A percentile compares a stretch with the other conserved stretches of the same genome.
Conservation (phyloP, 108 stramenopile genomes). For the Cyclostephanos tholiformis region DNA sequence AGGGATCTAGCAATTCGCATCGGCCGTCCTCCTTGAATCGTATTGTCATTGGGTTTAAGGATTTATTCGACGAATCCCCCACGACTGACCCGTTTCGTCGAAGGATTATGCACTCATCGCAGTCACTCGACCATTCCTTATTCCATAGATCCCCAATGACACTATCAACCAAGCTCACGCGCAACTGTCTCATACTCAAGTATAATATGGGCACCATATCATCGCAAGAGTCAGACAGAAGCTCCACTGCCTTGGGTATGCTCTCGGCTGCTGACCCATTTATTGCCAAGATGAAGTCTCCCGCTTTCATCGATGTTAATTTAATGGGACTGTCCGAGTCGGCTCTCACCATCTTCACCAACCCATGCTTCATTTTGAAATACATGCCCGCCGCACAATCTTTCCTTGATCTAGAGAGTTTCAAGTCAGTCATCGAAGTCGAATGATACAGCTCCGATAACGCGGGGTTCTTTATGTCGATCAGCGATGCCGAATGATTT, state of each 20-base stretch:
- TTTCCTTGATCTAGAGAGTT: neutral
- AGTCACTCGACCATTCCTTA: constrained; percentile 35
- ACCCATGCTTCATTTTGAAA: constrained; percentile 39
- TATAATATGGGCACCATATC: constrained; percentile 39
- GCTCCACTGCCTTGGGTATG: constrained; percentile 14
- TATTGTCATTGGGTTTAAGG: constrained; percentile 21
- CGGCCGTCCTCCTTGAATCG: constrained; percentile 30
- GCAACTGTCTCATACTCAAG: constrained; percentile 36
- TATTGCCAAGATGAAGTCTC: constrained; percentile 40
- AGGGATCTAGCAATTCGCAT: constrained; percentile 34
- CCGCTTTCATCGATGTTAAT: constrained; percentile 31
- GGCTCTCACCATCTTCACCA: constrained; percentile 29
- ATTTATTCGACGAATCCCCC: neutral
- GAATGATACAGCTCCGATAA: constrained; percentile 3
- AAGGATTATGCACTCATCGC: constrained; percentile 40
- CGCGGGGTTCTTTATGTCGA: constrained; percentile 32
- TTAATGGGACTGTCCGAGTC: constrained; percentile 25
- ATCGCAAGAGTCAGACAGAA: constrained; percentile 10
- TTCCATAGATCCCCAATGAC: constrained; percentile 38
- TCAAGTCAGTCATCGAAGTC: neutral
- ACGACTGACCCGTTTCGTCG: constrained; percentile 13
- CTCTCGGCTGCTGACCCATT: constrained; percentile 24
- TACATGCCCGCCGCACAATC: constrained; percentile 27
- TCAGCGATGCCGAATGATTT: constrained; percentile 6
- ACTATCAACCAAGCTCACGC: constrained; percentile 34